These are phyloP conservation scores for Claviceps purpurea DNA, from an alignment of 2,329 filamentous ascomycete species.

Conservation along the genomic window DNA sequence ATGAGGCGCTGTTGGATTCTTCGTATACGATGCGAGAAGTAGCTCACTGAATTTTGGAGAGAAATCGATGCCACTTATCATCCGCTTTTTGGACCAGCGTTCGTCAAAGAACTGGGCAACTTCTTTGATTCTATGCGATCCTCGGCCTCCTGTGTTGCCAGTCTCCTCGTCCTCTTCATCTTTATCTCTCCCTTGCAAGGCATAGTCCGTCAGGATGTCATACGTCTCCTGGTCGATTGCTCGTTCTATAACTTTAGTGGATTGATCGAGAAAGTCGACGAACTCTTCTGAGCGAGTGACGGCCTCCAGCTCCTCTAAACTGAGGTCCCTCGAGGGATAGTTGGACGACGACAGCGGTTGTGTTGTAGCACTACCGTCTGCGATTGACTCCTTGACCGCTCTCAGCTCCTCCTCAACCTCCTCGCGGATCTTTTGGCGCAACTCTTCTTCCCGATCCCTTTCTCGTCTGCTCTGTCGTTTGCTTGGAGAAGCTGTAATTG, in stretches of 20 bases:
- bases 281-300: conserved; percentile 90
- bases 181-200: conserved; percentile 59
- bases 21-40: conserved; percentile 88
- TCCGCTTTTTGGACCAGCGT: conserved; percentile 91
- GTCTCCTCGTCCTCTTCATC: conserved; percentile 73
- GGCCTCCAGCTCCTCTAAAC: conserved; percentile 73
- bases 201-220: conserved; percentile 91
- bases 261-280: conserved; percentile 85
- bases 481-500: conserved; percentile 43
- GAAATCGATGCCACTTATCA: conserved; percentile 92
- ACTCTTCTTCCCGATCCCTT: conserved; percentile 74
- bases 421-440: conserved; percentile 67
- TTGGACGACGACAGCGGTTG: conserved; percentile 26
- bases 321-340: conserved; percentile 70
- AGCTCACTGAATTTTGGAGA: conserved; percentile 92
- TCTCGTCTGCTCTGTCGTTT: conserved; percentile 70
- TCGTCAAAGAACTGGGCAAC: conserved; percentile 89
- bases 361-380: conserved; percentile 25
- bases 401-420: conserved; percentile 90
- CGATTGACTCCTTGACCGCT: conserved; percentile 49
- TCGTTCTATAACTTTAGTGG: conserved; percentile 92
- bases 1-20: conserved; percentile 88
- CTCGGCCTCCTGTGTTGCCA: conserved; percentile 56
- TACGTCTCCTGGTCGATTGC: conserved; percentile 84
- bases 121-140: conserved; percentile 67